Evolutionary conservation across 2,329 filamentous ascomycete genomes (phyloP), one percentile per base, ranked within the genome.

Genomic region (Bipolaris oryzae): DNA sequence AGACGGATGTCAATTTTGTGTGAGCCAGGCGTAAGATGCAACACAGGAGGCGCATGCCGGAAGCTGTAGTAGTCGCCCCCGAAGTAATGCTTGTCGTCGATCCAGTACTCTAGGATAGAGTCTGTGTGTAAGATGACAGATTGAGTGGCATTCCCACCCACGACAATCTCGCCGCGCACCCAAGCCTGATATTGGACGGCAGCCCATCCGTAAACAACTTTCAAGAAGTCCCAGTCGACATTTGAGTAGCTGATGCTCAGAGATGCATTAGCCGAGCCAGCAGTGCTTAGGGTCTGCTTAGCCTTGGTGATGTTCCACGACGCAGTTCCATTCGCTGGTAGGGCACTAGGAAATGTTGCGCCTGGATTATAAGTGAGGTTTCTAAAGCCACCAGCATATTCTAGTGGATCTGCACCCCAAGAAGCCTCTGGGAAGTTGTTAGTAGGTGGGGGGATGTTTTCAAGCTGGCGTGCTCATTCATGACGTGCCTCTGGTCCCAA

Each of bases 391-490:
- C 84, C 84, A 50, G 78, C 61, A 51, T 71, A 72, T 61, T 85
- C 83, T 38, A 86, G 74, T 35, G 84, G 84, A 73, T 87, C 84
- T 31, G 84, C 80, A 37, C 84, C 84, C 84, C 84, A 87, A 23
- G 81, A 74, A 20, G 82, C 82, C 73, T 86, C 84, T 85, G 55
- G 28, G 43, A 1, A 21, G 38, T 16, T 34, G 53, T 69, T 43
- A 73, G 61, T 43, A 58, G 35, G 15, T 13, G 18, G 4, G 10
- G 10, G 25, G 1, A n/a, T 18, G 21, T 43, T 25, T 43, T 47
- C 42, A 25, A 21, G 50, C 33, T 44, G 48, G 18, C 23, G 6
- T 16, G 38, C 11, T 16, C 16, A 42, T 47, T 18, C 28, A 31
- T 31, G 16, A 57, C 78, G 66, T 78, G 81, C 84, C 84, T 82